Evolutionary conservation across 2,329 filamentous ascomycete genomes (phyloP).

Genomic region (Sporothrix protearum): DNA sequence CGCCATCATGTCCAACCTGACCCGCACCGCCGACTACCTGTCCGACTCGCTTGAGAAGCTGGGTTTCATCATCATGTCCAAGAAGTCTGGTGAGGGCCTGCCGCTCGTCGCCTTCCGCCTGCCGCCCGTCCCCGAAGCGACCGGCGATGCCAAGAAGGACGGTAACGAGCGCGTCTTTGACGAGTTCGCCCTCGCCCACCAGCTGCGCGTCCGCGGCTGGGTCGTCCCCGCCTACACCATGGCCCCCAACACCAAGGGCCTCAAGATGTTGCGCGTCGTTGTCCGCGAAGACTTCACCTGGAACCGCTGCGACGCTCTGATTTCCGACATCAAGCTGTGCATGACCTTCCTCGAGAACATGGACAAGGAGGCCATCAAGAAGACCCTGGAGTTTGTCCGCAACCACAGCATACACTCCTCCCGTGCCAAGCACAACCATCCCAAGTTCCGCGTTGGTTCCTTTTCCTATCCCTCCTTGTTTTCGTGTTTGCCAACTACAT

Average conservation of each 20-base stretch:
- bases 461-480: background rate
- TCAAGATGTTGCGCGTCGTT: constrained; percentile 91
- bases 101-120: constrained; percentile 89
- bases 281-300: constrained; percentile 89
- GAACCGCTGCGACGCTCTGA: constrained; percentile 72
- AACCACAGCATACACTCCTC: constrained; percentile 52
- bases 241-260: constrained; percentile 76
- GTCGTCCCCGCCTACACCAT: constrained; percentile 95
- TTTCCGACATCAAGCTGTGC: constrained; percentile 75
- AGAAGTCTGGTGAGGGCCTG: constrained; percentile 71
- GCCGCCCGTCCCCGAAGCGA: constrained; percentile 33
- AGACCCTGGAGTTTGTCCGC: constrained; percentile 63
- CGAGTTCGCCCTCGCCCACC: constrained; percentile 77
- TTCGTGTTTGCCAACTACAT: background rate
- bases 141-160: background rate
- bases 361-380: constrained; percentile 67
- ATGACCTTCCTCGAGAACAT: constrained; percentile 67
- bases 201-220: constrained; percentile 83
- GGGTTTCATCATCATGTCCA: constrained; percentile 85
- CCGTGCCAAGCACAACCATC: constrained; percentile 51
- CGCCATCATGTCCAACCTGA: constrained; percentile 91
- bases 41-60: constrained; percentile 66
- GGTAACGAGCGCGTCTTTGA: constrained; percentile 61
- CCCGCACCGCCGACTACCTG: constrained; percentile 83
- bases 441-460: constrained; percentile 47